phyloP scores from a whole-genome alignment of 163 green algal species.

The Chloromonas sp. region DNA sequence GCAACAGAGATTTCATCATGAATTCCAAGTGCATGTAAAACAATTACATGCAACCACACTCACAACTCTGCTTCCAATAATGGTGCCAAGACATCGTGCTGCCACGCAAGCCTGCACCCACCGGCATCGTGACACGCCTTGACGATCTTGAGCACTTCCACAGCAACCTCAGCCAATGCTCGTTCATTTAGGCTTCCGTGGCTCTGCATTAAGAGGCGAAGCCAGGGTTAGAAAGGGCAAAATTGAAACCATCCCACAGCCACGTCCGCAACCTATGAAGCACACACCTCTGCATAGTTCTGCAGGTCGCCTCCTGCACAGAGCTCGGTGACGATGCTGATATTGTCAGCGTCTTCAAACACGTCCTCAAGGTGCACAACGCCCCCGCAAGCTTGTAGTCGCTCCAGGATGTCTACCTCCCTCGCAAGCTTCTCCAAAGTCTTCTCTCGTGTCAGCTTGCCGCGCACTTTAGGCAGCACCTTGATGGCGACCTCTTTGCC shows the following conservation, averaged over 20 bases:
- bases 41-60: too few species aligned
- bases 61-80: too few species aligned
- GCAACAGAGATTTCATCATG: too few species aligned
- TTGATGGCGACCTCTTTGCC: conserved; percentile 48
- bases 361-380: conserved; percentile 50
- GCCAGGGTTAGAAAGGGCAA: too few species aligned
- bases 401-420: conserved; percentile 42
- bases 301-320: conserved; percentile 65
- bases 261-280: too few species aligned
- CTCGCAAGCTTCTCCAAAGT: conserved; percentile 61
- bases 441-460: conserved; percentile 48
- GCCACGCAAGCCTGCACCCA: background rate
- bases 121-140: conserved; percentile 51
- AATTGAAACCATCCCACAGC: too few species aligned
- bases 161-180: conserved; percentile 43
- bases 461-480: conserved; percentile 49
- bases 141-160: conserved; percentile 58
- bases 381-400: conserved; percentile 32
- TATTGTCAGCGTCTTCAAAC: conserved; percentile 49
- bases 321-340: conserved; percentile 57
- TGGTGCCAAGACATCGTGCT: too few species aligned
- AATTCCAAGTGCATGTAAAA: too few species aligned
- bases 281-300: conserved; percentile 45
- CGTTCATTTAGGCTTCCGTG: conserved; percentile 47
- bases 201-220: too few species aligned